Evolutionary conservation across 176 grass and related monocot genomes (phyloP), one percentile per base, ranked within the genome.

Genomic region (Cenchrus fungigraminus): DNA sequence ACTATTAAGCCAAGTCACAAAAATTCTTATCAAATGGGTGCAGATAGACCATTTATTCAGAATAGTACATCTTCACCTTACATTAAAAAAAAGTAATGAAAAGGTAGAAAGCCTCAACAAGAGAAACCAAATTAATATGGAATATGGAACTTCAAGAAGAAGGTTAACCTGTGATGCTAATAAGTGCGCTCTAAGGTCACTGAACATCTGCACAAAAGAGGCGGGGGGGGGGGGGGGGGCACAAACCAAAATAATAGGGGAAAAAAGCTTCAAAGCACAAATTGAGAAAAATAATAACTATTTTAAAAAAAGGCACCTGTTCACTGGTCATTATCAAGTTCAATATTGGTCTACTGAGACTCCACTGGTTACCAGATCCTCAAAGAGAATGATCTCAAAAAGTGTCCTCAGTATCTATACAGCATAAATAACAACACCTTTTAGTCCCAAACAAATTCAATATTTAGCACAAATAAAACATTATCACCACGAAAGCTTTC

Each of bases 291-390:
- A 40, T 40, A 25, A 42, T 65, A 47, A 77, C 42, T 22, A 42
- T 19, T 75, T 56, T 78, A 4, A 37, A 28, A 55, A 56, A 53
- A 61, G 84, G 73, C 65, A 98, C 97, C 97, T 99, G 94, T 86
- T 99, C 97, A 80, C 97, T 99, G 78, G 95, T 97, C 84, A 99
- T 88, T 92, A 97, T 97, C 80, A 99, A 86, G 82, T 94, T 99
- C 85, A 99, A 69, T 92, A 94, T 99, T 73, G 97, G 97, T 73
- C 94, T 92, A 85, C 97, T 99, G 86, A 99, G 91, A 83, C 97
- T 99, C 97, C 97, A 99, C 53, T 99, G 97, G 73, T 99, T 99
- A 83, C 97, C 94, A 68, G 86, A 69, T 99, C 97, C 91, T 99
- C 97, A 77, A 97, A 99, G 62, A 99, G 88, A 77, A 94, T 88